Conservation (phyloP, 306 rosid species). For the Cucurbita maxima region DNA sequence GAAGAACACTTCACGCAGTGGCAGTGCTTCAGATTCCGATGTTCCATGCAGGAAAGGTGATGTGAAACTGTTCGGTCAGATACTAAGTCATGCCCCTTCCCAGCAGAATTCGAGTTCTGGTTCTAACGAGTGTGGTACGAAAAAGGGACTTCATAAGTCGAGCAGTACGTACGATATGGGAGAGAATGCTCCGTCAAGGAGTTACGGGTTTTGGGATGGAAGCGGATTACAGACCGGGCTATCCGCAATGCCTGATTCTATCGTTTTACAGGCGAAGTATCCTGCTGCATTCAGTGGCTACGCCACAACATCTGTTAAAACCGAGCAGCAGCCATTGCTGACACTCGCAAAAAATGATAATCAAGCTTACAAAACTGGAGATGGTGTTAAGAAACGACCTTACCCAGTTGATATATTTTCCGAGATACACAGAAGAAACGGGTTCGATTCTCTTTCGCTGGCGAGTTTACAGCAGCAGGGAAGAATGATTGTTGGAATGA, state of each 20-base stretch:
- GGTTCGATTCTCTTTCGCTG: slow-evolving; percentile 49
- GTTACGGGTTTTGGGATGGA: slow-evolving; percentile 64
- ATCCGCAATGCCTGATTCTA: slow-evolving; percentile 59
- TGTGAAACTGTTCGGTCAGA: slow-evolving; percentile 85
- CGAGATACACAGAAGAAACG: slow-evolving; percentile 54
- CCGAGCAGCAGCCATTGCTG: slow-evolving; percentile 50
- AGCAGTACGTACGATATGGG: slow-evolving; percentile 37
- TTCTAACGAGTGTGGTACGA: slow-evolving; percentile 33
- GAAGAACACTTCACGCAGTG: slow-evolving; percentile 17
- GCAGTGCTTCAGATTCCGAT: slow-evolving; percentile 40
- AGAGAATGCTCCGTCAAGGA: slow-evolving; percentile 48
- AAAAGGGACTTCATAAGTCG: slow-evolving; percentile 19
- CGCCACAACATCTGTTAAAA: slow-evolving; percentile 26
- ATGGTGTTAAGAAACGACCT: slow-evolving; percentile 46
- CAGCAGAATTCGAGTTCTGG: slow-evolving; percentile 25
- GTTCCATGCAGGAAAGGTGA: slow-evolving; percentile 59
- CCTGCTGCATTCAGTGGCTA: slow-evolving; percentile 71
- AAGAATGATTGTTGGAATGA: slow-evolving; percentile 59
- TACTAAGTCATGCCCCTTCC: slow-evolving; percentile 52
- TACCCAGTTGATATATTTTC: slow-evolving; percentile 47
- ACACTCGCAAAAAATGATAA: slow-evolving; percentile 31
- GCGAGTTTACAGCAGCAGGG: slow-evolving; percentile 69
- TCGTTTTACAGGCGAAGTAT: slow-evolving; percentile 64
- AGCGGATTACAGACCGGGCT: slow-evolving; percentile 48
- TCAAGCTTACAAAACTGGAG: slow-evolving; percentile 34